These are phyloP conservation scores for Trametes pubescens DNA, from an alignment of 1,284 basidiomycete species.

Conservation along the genomic window DNA sequence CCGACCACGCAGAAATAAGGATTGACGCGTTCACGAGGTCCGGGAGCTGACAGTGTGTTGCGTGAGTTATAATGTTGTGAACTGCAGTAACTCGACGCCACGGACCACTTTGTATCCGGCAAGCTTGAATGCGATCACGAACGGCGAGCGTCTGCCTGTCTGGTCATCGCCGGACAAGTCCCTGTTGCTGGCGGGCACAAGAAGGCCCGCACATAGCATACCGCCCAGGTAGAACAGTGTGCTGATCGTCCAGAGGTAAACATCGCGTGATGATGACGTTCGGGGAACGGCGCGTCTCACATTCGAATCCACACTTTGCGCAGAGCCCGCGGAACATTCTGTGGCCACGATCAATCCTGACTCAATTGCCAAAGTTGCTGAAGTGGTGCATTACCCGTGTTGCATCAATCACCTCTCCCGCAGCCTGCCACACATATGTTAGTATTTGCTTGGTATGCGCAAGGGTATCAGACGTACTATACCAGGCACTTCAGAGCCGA, in stretches of 20 bases:
- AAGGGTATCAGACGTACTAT: constrained; percentile 34
- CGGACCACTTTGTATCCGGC: constrained; percentile 51
- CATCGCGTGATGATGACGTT: neutral
- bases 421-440: constrained; percentile 39
- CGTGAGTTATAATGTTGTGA: neutral
- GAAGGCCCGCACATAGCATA: constrained; percentile 56
- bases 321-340: constrained; percentile 54
- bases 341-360: neutral
- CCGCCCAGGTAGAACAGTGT: constrained; percentile 42
- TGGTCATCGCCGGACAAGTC: constrained; percentile 45
- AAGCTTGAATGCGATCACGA: constrained; percentile 54
- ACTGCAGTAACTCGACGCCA: neutral
- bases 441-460: neutral
- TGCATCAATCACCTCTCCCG: constrained; percentile 45
- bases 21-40: constrained; percentile 50
- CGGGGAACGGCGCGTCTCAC: constrained; percentile 34
- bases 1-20: constrained; percentile 59
- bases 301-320: constrained; percentile 65
- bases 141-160: constrained; percentile 53
- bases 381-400: constrained; percentile 32
- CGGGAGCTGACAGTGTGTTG: constrained; percentile 52
- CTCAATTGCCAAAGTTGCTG: neutral
- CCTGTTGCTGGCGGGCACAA: constrained; percentile 54
- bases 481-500: constrained; percentile 43
- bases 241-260: constrained; percentile 19